Percentiles rank a stretch among this genome's conserved stretches.
Evolutionary conservation across 768 basidiomycete genomes (phyloP).

Genomic region (Dioszegia crocea): DNA sequence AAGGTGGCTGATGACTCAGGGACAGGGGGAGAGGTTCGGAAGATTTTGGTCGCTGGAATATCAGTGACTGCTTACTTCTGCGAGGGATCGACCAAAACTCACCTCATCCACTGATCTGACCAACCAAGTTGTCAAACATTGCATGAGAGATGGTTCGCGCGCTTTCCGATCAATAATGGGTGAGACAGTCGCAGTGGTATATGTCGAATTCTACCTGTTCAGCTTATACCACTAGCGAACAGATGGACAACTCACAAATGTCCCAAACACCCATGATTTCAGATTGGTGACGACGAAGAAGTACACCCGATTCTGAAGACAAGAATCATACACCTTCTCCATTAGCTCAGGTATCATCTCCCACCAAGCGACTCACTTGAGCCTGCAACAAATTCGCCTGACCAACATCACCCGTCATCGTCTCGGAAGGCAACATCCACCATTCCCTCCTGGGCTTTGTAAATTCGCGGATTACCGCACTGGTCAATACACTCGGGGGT

Average conservation of each 20-base stretch:
- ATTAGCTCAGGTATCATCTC: neutral
- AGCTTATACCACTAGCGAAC: neutral
- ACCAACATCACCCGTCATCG: constrained; percentile 38
- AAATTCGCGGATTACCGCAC: constrained; percentile 39
- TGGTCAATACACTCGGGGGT: constrained; percentile 40
- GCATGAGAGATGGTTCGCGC: constrained; percentile 41
- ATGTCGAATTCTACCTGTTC: constrained; percentile 34
- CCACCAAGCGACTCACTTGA: constrained; percentile 22
- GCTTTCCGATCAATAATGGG: constrained; percentile 41
- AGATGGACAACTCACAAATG: constrained; percentile 33
- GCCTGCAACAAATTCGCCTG: constrained; percentile 48
- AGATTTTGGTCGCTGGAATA: constrained; percentile 6
- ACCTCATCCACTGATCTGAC: constrained; percentile 44
- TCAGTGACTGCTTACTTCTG: constrained; percentile 6
- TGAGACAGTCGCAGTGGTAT: constrained; percentile 33
- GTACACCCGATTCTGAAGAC: constrained; percentile 43
- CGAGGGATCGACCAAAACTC: too few relatives aligned
- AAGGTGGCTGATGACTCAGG: neutral
- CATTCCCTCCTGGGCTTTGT: constrained; percentile 28
- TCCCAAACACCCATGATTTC: constrained; percentile 48
- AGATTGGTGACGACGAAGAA: constrained; percentile 48
- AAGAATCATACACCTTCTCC: constrained; percentile 42
- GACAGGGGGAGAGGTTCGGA: neutral
- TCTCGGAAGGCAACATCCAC: constrained; percentile 36
- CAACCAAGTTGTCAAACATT: constrained; percentile 43